These are phyloP conservation scores for Pythium utonaiense DNA, from an alignment of 352 stramenopile genomes.

Conservation along the genomic window DNA sequence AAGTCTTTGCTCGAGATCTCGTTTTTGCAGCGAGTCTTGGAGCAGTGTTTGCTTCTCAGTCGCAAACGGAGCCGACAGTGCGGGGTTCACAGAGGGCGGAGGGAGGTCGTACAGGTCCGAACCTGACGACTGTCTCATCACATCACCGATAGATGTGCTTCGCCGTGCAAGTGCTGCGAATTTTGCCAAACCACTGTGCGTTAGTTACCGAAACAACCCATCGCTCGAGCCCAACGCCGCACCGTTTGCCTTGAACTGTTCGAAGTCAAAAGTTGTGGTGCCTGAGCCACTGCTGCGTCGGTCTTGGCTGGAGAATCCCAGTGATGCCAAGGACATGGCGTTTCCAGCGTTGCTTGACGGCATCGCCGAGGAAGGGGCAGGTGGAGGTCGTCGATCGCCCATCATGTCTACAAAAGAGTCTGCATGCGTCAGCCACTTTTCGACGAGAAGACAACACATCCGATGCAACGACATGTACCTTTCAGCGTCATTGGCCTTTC, in stretches of 20 bases:
- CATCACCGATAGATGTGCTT: slow-evolving; percentile 13
- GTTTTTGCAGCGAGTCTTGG: slow-evolving; percentile 32
- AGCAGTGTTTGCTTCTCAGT: slow-evolving; percentile 44
- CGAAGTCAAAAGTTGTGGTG: slow-evolving; percentile 7
- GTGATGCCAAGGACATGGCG: slow-evolving; percentile 3
- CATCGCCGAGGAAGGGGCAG: neutral
- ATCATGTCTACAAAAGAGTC: slow-evolving; percentile 20
- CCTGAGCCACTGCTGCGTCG: neutral
- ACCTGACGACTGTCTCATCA: slow-evolving; percentile 13
- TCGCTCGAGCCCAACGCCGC: neutral
- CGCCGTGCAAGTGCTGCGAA: slow-evolving; percentile 17
- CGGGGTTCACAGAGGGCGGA: slow-evolving; percentile 12
- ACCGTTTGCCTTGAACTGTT: slow-evolving; percentile 31
- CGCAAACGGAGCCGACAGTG: slow-evolving; percentile 31
- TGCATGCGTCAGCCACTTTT: neutral
- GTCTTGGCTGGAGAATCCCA: slow-evolving; percentile 6
- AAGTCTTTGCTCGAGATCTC: slow-evolving; percentile 41
- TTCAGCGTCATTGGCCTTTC: slow-evolving; percentile 23
- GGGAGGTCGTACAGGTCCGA: neutral
- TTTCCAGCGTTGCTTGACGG: neutral
- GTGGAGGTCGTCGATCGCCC: slow-evolving; percentile 12
- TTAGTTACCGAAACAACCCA: no score
- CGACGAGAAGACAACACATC: neutral
- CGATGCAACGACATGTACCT: slow-evolving; percentile 13
- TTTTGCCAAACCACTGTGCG: neutral